Evolutionary conservation across 495 filamentous ascomycete genomes (phyloP).

Genomic region (Neurospora sp.): DNA sequence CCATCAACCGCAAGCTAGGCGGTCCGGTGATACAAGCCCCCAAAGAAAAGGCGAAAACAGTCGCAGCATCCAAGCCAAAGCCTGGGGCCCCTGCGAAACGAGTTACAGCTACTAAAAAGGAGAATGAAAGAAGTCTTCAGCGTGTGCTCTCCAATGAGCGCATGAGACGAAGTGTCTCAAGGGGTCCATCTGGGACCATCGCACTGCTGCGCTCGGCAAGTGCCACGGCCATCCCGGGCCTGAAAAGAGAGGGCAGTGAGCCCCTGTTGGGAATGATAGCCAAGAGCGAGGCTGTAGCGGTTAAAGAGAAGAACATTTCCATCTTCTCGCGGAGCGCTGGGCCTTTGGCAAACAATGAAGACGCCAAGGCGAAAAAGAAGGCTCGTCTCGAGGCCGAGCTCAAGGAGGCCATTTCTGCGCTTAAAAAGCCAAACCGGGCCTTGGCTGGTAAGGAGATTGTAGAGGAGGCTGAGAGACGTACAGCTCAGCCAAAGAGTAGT

Average conservation of each 20-base stretch:
- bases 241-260: constrained; percentile 60
- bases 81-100: constrained; percentile 51
- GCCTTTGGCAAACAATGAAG: constrained; percentile 19
- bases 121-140: constrained; percentile 52
- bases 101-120: constrained; percentile 36
- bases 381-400: constrained; percentile 71
- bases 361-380: constrained; percentile 62
- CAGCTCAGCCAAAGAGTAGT: constrained; percentile 29
- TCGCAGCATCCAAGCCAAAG: constrained; percentile 23
- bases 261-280: constrained; percentile 44
- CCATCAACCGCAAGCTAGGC: constrained; percentile 78
- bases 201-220: constrained; percentile 64
- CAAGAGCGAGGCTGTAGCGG: constrained; percentile 25
- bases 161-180: constrained; percentile 40
- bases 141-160: constrained; percentile 63
- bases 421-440: constrained; percentile 81
- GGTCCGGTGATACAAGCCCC: constrained; percentile 55
- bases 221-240: constrained; percentile 40
- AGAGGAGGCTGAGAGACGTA: constrained; percentile 57
- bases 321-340: constrained; percentile 15
- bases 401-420: constrained; percentile 66
- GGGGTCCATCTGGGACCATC: constrained; percentile 39
- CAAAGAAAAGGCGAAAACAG: constrained; percentile 39
- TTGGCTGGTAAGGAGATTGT: constrained; percentile 64
- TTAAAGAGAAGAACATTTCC: constrained; percentile 26